phyloP scores from a whole-genome alignment of 208 protist species.

The Trypanosoma congolense region DNA sequence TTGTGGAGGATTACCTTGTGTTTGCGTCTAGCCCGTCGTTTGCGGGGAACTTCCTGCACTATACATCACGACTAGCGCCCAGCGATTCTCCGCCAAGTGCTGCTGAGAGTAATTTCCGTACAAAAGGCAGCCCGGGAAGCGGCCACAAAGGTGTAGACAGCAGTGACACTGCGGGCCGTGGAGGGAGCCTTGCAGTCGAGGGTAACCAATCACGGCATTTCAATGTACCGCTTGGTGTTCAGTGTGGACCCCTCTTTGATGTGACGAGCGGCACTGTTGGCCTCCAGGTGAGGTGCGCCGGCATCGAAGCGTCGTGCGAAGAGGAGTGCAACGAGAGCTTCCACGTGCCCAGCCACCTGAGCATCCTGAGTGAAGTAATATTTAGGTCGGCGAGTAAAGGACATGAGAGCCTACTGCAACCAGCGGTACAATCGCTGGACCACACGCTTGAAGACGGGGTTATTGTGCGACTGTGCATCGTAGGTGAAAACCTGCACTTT shows the following conservation, averaged over 20 bases:
- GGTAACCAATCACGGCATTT: not conserved
- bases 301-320: slow-evolving; percentile 10
- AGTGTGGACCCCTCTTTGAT: slow-evolving; percentile 16
- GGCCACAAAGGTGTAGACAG: not conserved
- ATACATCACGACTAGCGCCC: slow-evolving; percentile 15
- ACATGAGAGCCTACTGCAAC: slow-evolving; percentile 18
- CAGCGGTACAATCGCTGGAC: slow-evolving; percentile 20
- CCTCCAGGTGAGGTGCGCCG: slow-evolving; percentile 12
- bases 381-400: slow-evolving; percentile 1
- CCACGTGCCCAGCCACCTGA: slow-evolving; percentile 19
- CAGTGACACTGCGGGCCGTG: not conserved
- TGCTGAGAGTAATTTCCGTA: not conserved
- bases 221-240: slow-evolving; percentile 27
- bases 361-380: slow-evolving; percentile 17
- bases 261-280: not conserved
- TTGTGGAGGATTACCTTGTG: slow-evolving; percentile 29
- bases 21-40: slow-evolving; percentile 30
- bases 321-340: slow-evolving; percentile 20
- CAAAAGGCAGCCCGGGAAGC: not conserved
- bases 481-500: slow-evolving; percentile 43
- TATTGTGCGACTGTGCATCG: slow-evolving; percentile 24
- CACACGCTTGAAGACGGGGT: slow-evolving; percentile 25
- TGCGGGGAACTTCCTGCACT: slow-evolving; percentile 45
- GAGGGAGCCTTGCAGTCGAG: too few species aligned
- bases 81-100: slow-evolving; percentile 7